These are phyloP conservation scores for Plasmodium gaboni DNA, from an alignment of 169 alveolate species.

Conservation along the genomic window DNA sequence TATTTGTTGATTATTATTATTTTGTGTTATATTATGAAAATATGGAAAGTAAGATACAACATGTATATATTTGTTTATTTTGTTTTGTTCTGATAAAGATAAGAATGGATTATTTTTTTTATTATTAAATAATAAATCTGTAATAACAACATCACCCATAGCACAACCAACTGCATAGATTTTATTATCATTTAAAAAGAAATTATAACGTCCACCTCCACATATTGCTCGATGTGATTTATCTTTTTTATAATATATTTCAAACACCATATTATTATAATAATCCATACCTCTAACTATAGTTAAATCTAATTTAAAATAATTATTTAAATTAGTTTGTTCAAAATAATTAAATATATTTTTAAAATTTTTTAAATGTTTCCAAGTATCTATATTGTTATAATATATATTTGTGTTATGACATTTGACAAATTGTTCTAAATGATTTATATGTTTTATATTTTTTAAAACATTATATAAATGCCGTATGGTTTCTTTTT, in stretches of 20 bases:
- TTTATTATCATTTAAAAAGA: slow-evolving; percentile 1
- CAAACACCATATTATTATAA: slow-evolving; percentile 58
- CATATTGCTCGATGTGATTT: slow-evolving; percentile 50
- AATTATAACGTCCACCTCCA: slow-evolving; percentile 72
- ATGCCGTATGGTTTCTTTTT: neutral
- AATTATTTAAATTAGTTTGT: slow-evolving; percentile 14
- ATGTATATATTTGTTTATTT: slow-evolving; percentile 13
- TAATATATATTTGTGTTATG: neutral
- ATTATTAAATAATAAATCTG: slow-evolving; percentile 44
- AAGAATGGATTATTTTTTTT: neutral
- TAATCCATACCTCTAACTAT: slow-evolving; percentile 65
- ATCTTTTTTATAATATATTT: slow-evolving; percentile 32
- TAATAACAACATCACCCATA: slow-evolving; percentile 73
- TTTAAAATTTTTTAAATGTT: neutral
- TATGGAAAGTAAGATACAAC: slow-evolving; percentile 48
- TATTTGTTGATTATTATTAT: neutral
- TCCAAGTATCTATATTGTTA: too few relatives aligned
- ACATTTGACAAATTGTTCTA: slow-evolving; percentile 13
- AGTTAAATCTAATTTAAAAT: slow-evolving; percentile 42
- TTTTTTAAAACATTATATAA: slow-evolving; percentile 22
- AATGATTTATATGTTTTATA: neutral
- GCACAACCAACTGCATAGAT: slow-evolving; percentile 62
- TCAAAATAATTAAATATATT: slow-evolving; percentile 14
- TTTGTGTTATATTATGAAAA: too few relatives aligned
- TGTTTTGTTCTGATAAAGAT: neutral